These are phyloP conservation scores for Pseudogymnoascus pannorum DNA, from an alignment of 2,329 filamentous ascomycete genomes.

Conservation along the genomic window DNA sequence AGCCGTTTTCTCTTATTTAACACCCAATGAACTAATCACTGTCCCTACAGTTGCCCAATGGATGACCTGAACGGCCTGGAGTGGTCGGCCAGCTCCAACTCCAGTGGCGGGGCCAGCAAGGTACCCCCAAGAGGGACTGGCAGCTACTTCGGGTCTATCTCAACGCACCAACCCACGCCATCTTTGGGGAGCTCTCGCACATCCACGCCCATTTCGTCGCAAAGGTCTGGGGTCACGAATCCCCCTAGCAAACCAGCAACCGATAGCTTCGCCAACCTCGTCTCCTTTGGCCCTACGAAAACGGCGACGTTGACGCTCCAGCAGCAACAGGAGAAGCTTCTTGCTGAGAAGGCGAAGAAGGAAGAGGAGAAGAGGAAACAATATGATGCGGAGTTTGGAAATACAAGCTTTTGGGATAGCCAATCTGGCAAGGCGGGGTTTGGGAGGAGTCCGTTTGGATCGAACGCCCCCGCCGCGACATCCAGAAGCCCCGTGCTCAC, in stretches of 20 bases:
- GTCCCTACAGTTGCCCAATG: conserved; percentile 35
- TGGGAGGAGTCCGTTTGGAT: conserved; percentile 16
- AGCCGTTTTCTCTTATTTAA: background rate
- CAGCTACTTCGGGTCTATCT: conserved; percentile 33
- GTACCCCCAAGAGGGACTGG: conserved; percentile 36
- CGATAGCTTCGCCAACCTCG: conserved; percentile 73
- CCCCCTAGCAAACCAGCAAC: conserved; percentile 32
- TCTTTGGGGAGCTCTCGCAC: conserved; percentile 43
- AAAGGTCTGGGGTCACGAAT: conserved; percentile 36
- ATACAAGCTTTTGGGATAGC: conserved; percentile 67
- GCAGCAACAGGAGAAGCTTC: conserved; percentile 65
- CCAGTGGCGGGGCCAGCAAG: conserved; percentile 33
- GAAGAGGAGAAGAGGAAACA: conserved; percentile 66
- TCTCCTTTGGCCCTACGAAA: conserved; percentile 51
- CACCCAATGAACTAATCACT: background rate
- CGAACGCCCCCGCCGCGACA: conserved; percentile 35
- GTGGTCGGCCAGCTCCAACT: conserved; percentile 41
- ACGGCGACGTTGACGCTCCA: conserved; percentile 61
- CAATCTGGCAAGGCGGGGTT: conserved; percentile 45
- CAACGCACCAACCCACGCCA: conserved; percentile 44
- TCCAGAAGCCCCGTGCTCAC: conserved; percentile 42
- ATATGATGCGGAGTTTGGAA: conserved; percentile 71
- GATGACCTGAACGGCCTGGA: conserved; percentile 55
- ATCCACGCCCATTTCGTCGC: conserved; percentile 45
- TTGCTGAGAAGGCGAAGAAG: conserved; percentile 60